These are phyloP conservation scores for Candida koratica DNA, from an alignment of 805 yeast species.

Conservation along the genomic window DNA sequence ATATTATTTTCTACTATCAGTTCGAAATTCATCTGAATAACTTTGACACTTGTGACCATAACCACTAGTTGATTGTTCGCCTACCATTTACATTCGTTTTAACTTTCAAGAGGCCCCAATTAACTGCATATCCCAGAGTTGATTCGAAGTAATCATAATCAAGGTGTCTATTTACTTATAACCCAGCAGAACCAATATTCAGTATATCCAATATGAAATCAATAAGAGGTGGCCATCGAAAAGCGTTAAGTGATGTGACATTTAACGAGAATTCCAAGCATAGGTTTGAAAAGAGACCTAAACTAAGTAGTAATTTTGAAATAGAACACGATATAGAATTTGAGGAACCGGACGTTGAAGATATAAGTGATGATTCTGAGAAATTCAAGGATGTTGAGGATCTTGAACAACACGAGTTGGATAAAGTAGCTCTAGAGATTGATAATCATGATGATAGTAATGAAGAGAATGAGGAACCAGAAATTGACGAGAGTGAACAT, in stretches of 20 bases:
- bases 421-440: conserved; percentile 11
- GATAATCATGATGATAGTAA: conserved; percentile 14
- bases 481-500: conserved; percentile 15
- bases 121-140: too few relatives aligned
- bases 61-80: not conserved
- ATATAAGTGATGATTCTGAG: conserved; percentile 4
- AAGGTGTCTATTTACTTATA: too few relatives aligned
- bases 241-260: conserved; percentile 30
- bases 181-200: too few relatives aligned
- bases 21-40: conserved; percentile 1
- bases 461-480: conserved; percentile 13
- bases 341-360: conserved; percentile 5
- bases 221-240: conserved; percentile 16
- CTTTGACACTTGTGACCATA: conserved; percentile 1
- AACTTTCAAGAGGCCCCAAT: not conserved
- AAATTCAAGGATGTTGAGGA: conserved; percentile 13
- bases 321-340: conserved; percentile 8
- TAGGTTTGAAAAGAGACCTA: conserved; percentile 14
- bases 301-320: conserved; percentile 10
- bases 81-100: conserved; percentile 8
- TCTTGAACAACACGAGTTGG: conserved; percentile 12
- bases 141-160: too few relatives aligned
- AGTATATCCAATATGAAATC: conserved; percentile 14
- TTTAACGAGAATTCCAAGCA: conserved; percentile 20
- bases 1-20: conserved; percentile 1